Evolutionary conservation across 768 basidiomycete genomes (phyloP).

Genomic region (Kwoniella sp.): DNA sequence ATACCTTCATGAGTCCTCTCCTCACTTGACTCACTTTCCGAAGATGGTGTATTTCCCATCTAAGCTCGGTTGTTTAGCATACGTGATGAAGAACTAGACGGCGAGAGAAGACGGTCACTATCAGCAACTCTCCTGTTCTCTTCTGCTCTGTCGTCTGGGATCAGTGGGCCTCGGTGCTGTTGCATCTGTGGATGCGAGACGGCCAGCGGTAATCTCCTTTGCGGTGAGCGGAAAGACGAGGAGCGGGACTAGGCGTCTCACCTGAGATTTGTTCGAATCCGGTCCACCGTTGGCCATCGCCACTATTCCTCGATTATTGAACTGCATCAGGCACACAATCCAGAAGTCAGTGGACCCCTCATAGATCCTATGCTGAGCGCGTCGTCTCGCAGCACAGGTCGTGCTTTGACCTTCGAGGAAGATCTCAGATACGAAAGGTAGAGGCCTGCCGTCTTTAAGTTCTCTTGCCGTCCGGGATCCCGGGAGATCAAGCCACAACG

Average conservation of each 20-base stretch:
- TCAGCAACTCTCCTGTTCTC: neutral
- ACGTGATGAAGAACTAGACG: conserved; percentile 64
- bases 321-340: conserved; percentile 68
- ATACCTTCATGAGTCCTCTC: no score
- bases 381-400: no score
- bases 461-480: no score
- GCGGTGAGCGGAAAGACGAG: neutral
- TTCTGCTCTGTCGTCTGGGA: neutral
- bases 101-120: neutral
- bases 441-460: no score
- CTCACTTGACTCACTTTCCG: conserved; percentile 72
- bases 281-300: conserved; percentile 84
- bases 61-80: conserved; percentile 88
- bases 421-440: no score
- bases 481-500: no score
- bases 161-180: no score
- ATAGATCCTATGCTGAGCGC: no score
- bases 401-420: no score
- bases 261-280: conserved; percentile 71
- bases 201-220: neutral
- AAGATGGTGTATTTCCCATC: conserved; percentile 91
- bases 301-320: conserved; percentile 89
- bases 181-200: neutral
- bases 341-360: no score
- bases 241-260: conserved; percentile 29